Conservation (phyloP, 2,329 filamentous ascomycete genomes). For the Aschersonia sp. region DNA sequence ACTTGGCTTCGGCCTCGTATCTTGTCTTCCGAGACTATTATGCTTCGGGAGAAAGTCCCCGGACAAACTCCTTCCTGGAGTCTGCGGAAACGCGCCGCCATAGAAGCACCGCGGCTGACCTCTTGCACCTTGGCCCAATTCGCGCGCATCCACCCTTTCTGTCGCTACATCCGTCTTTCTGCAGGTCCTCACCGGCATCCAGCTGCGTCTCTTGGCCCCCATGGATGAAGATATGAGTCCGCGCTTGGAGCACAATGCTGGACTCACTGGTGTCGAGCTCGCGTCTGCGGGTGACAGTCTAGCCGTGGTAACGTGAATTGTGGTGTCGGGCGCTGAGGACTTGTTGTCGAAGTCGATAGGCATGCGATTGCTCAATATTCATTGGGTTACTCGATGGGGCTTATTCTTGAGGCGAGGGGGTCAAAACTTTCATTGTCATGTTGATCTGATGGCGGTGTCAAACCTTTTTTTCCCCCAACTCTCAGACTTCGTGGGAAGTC, state of each 20-base stretch:
- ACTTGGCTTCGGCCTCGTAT: conserved; percentile 8
- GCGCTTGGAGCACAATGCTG: conserved; percentile 13
- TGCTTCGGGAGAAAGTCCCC: conserved; percentile 99
- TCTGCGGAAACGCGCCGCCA: conserved; percentile 98
- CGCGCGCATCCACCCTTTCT: conserved; percentile 21
- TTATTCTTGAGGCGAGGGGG: conserved; percentile 99
- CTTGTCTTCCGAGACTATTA: conserved; percentile 17
- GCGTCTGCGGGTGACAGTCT: conserved; percentile 22
- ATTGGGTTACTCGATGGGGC: conserved; percentile 98
- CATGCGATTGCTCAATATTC: conserved; percentile 79
- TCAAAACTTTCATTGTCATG: conserved; percentile 9
- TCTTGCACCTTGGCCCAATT: conserved; percentile 42
- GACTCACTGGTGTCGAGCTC: conserved; percentile 3
- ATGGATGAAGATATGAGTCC: conserved; percentile 90
- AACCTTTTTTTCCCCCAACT: conserved; percentile 12
- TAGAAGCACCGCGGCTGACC: conserved; percentile 95
- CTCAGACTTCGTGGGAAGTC: conserved; percentile 27
- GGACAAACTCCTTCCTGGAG: conserved; percentile 50
- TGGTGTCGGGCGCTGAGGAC: conserved; percentile 35
- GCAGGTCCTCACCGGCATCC: not conserved
- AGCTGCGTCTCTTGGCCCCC: conserved; percentile 25
- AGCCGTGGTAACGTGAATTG: conserved; percentile 32
- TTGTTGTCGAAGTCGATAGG: conserved; percentile 93
- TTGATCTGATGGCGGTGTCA: conserved; percentile 7
- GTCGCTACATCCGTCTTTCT: conserved; percentile 27